These are phyloP conservation scores for Sanghuangporus weigelae DNA, from an alignment of 1,284 basidiomycete species.

Conservation along the genomic window DNA sequence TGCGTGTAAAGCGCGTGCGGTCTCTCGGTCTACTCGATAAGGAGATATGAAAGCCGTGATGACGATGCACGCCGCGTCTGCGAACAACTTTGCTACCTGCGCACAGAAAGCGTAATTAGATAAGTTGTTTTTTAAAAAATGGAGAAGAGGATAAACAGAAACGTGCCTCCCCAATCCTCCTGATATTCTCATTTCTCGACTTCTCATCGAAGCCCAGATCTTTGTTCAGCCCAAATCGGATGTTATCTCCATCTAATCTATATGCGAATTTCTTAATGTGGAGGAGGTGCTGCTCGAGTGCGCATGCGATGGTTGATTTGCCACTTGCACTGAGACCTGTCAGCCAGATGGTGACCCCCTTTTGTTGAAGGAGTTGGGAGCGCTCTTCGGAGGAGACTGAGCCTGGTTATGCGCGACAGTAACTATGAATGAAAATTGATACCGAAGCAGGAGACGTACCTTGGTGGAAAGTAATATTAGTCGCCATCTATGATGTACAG, in stretches of 20 bases:
- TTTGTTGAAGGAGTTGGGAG: slow-evolving; percentile 63
- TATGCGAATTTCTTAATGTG: slow-evolving; percentile 85
- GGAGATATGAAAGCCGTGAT: slow-evolving; percentile 99
- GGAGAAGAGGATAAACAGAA: background rate
- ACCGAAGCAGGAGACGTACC: slow-evolving; percentile 3
- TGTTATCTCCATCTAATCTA: slow-evolving; percentile 95
- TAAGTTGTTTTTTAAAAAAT: background rate
- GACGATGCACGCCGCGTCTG: slow-evolving; percentile 80
- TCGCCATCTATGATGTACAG: slow-evolving; percentile 49
- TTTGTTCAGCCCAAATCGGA: slow-evolving; percentile 96
- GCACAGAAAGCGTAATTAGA: slow-evolving; percentile 2
- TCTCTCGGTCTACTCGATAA: slow-evolving; percentile 83
- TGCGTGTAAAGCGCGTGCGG: slow-evolving; percentile 83
- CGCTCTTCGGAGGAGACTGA: slow-evolving; percentile 72
- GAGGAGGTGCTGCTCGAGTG: slow-evolving; percentile 93
- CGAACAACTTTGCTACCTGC: slow-evolving; percentile 92
- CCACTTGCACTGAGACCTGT: slow-evolving; percentile 92
- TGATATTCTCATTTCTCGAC: slow-evolving; percentile 96
- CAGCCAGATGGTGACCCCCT: slow-evolving; percentile 89
- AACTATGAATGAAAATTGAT: background rate
- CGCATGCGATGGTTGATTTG: slow-evolving; percentile 97
- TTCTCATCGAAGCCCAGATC: slow-evolving; percentile 96
- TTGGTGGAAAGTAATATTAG: slow-evolving; percentile 83
- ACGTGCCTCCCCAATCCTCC: slow-evolving; percentile 89
- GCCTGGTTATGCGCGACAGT: slow-evolving; percentile 38